phyloP scores from a whole-genome alignment of 495 filamentous ascomycete species.

The Hypoxylon fragiforme region DNA sequence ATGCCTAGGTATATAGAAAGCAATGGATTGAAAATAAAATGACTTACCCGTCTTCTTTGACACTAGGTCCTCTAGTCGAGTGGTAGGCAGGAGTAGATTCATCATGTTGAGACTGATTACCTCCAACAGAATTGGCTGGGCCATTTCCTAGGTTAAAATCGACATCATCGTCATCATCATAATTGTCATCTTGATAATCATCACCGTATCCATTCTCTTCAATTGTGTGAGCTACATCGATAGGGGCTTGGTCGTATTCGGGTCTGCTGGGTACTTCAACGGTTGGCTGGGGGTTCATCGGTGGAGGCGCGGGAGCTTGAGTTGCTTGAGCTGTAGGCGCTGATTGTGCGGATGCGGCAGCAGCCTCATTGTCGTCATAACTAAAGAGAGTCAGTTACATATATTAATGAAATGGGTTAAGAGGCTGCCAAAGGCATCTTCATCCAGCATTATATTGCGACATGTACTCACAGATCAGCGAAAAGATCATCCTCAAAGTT shows the following conservation, averaged over 20 bases:
- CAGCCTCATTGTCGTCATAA: conserved; percentile 82
- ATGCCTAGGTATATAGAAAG: conserved; percentile 8
- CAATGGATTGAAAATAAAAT: conserved; percentile 32
- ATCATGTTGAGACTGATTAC: conserved; percentile 43
- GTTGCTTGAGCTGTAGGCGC: conserved; percentile 31
- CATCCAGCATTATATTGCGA: neutral
- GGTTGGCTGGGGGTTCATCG: conserved; percentile 13
- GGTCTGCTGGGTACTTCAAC: conserved; percentile 18
- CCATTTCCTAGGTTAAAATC: conserved; percentile 59
- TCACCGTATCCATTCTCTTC: conserved; percentile 55
- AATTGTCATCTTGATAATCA: conserved; percentile 59
- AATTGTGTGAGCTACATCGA: conserved; percentile 33
- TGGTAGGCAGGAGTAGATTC: conserved; percentile 35
- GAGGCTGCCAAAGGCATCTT: neutral
- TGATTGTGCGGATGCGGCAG: conserved; percentile 39
- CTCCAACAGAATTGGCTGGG: conserved; percentile 37
- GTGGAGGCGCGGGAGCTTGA: conserved; percentile 8
- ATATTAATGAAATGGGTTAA: no score
- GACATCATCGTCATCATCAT: conserved; percentile 65
- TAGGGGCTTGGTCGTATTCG: conserved; percentile 21
- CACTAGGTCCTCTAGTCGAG: conserved; percentile 60
- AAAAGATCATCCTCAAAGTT: conserved; percentile 98
- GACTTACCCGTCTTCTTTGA: conserved; percentile 99
- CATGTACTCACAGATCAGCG: conserved; percentile 82
- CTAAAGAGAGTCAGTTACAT: conserved; percentile 52